phyloP scores from a whole-genome alignment of 129 eudicot species.

The Pittosporum tobira region DNA sequence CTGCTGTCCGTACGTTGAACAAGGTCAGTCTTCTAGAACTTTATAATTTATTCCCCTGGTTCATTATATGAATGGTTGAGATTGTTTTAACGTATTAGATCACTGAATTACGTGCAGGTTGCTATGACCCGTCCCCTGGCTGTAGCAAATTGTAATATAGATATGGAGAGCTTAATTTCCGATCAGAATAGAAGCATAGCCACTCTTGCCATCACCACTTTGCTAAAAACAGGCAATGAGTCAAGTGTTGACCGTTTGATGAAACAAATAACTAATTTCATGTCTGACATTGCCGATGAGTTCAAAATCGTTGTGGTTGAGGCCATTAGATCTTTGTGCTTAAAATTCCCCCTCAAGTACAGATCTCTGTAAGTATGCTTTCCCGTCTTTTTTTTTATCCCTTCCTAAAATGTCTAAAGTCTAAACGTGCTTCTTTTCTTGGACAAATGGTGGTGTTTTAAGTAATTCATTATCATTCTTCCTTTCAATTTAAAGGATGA shows the following conservation, averaged over 20 bases:
- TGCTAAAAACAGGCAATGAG: constrained; percentile 93
- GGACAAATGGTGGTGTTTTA: background rate
- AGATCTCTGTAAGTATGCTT: constrained; percentile 71
- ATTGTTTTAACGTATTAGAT: background rate
- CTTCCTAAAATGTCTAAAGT: too few species aligned
- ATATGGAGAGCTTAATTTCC: constrained; percentile 95
- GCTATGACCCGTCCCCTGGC: constrained; percentile 99
- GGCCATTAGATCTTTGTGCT: constrained; percentile 89
- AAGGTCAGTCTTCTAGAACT: constrained; percentile 40
- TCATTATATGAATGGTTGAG: background rate
- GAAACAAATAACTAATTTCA: constrained; percentile 95
- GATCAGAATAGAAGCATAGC: constrained; percentile 98
- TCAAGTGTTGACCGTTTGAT: constrained; percentile 94
- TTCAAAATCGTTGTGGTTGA: constrained; percentile 95
- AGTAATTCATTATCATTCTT: background rate
- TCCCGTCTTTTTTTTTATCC: too few species aligned
- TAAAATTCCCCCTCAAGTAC: constrained; percentile 92
- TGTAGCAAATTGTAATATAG: constrained; percentile 89
- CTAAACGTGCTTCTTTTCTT: background rate
- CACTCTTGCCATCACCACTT: constrained; percentile 93
- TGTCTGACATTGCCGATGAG: constrained; percentile 98
- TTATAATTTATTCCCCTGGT: background rate
- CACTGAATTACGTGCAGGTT: constrained; percentile 41
- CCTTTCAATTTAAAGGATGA: constrained; percentile 42
- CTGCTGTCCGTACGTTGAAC: constrained; percentile 94